Percentiles rank a stretch among this genome's conserved stretches.
phyloP scores from a whole-genome alignment of 345 rosid genomes.

The Eucalyptus pauciflora region DNA sequence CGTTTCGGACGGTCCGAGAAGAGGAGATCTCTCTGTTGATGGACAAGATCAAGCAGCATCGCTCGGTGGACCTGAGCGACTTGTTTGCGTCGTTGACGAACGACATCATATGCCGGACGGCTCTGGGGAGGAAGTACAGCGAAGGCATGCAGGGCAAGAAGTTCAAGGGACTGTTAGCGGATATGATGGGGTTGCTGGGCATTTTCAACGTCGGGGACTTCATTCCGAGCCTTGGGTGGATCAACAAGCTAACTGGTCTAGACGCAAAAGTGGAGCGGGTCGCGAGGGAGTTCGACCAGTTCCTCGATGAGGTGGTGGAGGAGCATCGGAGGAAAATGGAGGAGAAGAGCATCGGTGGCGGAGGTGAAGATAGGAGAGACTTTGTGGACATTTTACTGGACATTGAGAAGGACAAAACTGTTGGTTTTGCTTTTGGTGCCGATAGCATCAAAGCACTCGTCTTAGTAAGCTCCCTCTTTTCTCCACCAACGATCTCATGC shows the following conservation, averaged over 20 bases:
- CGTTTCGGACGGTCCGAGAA: conserved; percentile 21
- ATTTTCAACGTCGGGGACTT: conserved; percentile 23
- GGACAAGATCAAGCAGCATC: conserved; percentile 3
- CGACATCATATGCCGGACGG: conserved; percentile 31
- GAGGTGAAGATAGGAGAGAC: background rate
- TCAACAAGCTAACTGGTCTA: conserved; percentile 11
- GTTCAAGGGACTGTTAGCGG: conserved; percentile 10
- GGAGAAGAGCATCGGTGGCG: background rate
- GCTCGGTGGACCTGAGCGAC: conserved; percentile 26
- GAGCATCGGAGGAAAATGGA: background rate
- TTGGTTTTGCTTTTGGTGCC: background rate
- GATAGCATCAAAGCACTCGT: conserved; percentile 17
- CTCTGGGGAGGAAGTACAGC: conserved; percentile 39
- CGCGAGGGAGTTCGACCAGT: conserved; percentile 4
- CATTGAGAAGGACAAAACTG: background rate
- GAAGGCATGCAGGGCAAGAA: conserved; percentile 8
- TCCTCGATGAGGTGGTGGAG: conserved; percentile 6
- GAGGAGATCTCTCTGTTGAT: conserved; percentile 23
- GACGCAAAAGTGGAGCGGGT: conserved; percentile 5
- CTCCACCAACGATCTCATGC: no score
- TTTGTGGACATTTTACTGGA: conserved; percentile 16
- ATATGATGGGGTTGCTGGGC: conserved; percentile 18
- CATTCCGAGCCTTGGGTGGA: conserved; percentile 48
- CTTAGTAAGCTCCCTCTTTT: background rate
- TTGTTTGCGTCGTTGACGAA: conserved; percentile 6